Base-by-base conservation (phyloP, 768 basidiomycete species). In the Dioszegia hungarica region DNA sequence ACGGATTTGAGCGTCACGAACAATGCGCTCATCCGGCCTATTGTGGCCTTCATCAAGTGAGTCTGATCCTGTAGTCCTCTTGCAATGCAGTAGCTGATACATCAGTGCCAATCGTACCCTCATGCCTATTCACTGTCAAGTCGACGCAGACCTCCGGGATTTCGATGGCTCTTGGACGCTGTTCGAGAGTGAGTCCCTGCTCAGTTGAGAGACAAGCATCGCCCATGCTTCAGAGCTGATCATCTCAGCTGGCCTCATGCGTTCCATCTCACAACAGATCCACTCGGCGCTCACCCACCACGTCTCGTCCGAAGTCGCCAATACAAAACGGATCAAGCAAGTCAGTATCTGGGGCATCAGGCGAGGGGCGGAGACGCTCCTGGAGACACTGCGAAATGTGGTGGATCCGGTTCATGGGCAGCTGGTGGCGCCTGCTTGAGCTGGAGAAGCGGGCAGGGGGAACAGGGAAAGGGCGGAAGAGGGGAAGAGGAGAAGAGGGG, bases 101-200 rank as follows among this genome's bases (percentile, higher is more conserved):
- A 40, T 38, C 22, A 98, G 94, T 74, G 86, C 88, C 3, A 94
- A 98, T 72, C 85, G 87, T 58, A 99, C 95, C 1, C 77, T 99
- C 66, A 83, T 99, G 1, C 95, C 95, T 12, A 92, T 98, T 51
- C 90, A 86, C 63, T 97, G 92, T 73, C 83, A 85, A 52, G 85
- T 97, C 3, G 84, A 88, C 34, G 87, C 91, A 70, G 84, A 88
- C 57, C 77, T 94, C 60, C 79, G 77, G 52, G 90, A 95, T 59
- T 99, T 97, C 72, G 90, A 98, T 75, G 95, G 95, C 4, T 84
- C 90, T 20, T 98, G 92, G 93, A 98, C 90, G 53, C 89, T 91
- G 73, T 72, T 87, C 81, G 20, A 46, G 47, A 51, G 70, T 62
- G 19, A 28, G 46, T n/a, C 39, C 28, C 54, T 37, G 51, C 44